Conservation (phyloP, 2,329 filamentous ascomycete genomes). For the Penicillium hordei region DNA sequence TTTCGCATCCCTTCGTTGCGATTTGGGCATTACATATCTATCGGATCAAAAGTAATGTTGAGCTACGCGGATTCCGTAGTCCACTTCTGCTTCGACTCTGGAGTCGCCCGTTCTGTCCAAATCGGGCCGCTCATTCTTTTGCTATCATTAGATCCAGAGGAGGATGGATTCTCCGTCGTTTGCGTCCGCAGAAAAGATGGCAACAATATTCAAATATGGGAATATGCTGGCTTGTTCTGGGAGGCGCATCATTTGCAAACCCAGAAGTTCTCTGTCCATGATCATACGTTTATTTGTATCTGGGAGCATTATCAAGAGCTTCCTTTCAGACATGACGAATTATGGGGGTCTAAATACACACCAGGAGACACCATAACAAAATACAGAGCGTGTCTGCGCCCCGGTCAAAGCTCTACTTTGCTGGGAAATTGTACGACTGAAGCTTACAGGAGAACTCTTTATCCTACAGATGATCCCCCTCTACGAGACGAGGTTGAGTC, state of each 20-base stretch:
- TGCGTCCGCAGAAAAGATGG: slow-evolving; percentile 7
- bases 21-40: slow-evolving; percentile 20
- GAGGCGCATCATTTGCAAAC: not conserved
- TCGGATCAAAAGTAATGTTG: slow-evolving; percentile 25
- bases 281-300: not conserved
- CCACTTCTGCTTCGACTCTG: slow-evolving; percentile 24
- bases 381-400: not conserved
- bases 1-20: slow-evolving; percentile 31
- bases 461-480: not conserved
- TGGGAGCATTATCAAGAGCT: not conserved
- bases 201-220: not conserved
- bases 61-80: slow-evolving; percentile 20
- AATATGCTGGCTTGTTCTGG: fast-evolving
- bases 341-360: not conserved
- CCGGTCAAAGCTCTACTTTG: not conserved
- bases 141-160: slow-evolving; percentile 17
- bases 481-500: not conserved
- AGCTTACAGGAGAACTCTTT: too few relatives aligned
- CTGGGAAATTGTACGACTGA: not conserved
- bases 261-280: not conserved
- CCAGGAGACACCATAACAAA: not conserved
- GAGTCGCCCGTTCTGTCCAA: slow-evolving; percentile 16
- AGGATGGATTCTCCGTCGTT: slow-evolving; percentile 21
- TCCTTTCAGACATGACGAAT: not conserved
- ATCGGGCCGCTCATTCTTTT: slow-evolving; percentile 9